Base-by-base conservation (phyloP, 2,329 filamentous ascomycete genomes). In the Ophiobolus disseminans region DNA sequence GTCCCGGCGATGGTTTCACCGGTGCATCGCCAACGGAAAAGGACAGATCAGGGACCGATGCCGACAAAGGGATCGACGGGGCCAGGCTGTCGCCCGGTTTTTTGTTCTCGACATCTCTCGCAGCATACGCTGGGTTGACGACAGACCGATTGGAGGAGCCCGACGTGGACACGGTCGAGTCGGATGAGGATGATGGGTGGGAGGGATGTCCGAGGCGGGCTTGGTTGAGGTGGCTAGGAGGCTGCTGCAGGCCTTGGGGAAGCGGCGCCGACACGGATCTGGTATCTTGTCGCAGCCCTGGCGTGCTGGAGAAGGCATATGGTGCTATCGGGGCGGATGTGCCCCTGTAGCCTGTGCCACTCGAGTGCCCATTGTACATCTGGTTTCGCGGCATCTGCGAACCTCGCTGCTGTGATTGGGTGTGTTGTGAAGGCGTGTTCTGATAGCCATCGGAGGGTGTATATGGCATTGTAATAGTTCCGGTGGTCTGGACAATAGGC, bases 1-100 rank as follows among this genome's bases (percentile, higher is more conserved):
- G 85, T 70, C 96, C 91, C 1, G 90, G 90, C 1, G 89, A 86
- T 17, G 86, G 79, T 64, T 91, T 91, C 36, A 78, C 74, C 17
- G 84, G 78, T 3, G 81, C 78, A 32, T 86, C 81, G 42, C 81
- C 77, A n/a, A 76, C 58, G 21, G 76, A 73, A 75, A 87, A 65
- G 60, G 80, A 74, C 70, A 86, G 56, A 75, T 82, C 82, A 39
- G 84, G 80, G 20, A 80, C 73, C 38, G 75, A 73, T 34, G 77
- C 75, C 32, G 80, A 80, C 11, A 83, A 67, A 46, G 79, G 78
- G 58, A 80, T 79, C 30, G 79, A 77, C 40, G 77, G 58, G 42
- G 77, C 76, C 50, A 76, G 72, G 51, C 45, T 70, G 34, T 70
- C 67, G 34, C 58, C 48, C 47, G 47, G 76, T 69, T 55, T 69